Evolutionary conservation across 345 rosid species (phyloP).

Genomic region (Eucalyptus pauciflora): DNA sequence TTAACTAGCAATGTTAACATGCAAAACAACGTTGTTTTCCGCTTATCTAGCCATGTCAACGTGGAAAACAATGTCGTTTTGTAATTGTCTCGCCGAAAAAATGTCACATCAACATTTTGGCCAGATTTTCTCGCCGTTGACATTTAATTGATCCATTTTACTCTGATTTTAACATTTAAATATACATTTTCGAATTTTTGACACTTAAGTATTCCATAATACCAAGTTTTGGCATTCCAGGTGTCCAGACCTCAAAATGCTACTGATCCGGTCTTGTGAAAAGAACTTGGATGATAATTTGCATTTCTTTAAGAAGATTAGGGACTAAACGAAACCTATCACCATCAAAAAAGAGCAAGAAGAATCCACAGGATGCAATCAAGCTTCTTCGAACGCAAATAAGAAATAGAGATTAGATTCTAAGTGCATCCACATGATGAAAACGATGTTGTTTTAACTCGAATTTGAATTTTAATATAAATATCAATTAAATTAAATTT

Average conservation of each 20-base stretch:
- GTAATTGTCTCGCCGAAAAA: too few species aligned
- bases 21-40: accelerated
- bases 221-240: accelerated
- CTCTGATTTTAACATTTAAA: accelerated
- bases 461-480: too few species aligned
- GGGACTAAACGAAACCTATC: background rate
- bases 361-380: background rate
- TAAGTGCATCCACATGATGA: too few species aligned
- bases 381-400: background rate
- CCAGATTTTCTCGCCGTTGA: accelerated
- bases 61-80: too few species aligned
- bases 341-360: background rate
- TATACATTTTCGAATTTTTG: accelerated
- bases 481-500: too few species aligned
- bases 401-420: too few species aligned
- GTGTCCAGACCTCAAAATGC: accelerated
- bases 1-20: too few species aligned
- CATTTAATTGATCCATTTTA: too few species aligned
- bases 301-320: background rate
- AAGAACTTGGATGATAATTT: background rate
- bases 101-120: too few species aligned
- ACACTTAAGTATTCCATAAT: accelerated
- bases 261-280: background rate
- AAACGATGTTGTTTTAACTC: too few species aligned
- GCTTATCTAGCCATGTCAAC: accelerated